phyloP scores from a whole-genome alignment of 2,329 filamentous ascomycete species.

The Cladosporium sp. region DNA sequence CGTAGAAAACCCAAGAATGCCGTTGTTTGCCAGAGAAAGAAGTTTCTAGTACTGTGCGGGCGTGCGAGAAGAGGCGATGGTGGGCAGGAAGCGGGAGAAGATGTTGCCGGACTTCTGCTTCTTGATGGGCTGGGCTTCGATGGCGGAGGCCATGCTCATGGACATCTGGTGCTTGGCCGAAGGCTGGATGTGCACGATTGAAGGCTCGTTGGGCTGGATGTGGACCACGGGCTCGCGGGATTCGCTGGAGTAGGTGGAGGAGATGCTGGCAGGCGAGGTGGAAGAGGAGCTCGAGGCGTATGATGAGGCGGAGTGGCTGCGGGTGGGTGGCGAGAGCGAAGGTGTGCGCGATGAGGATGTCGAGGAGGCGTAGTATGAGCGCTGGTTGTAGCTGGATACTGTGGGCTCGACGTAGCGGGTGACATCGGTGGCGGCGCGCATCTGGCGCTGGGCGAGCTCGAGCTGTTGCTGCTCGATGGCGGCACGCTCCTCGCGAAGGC shows the following conservation, averaged over 20 bases:
- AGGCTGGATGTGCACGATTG: slow-evolving; percentile 46
- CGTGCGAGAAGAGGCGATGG: slow-evolving; percentile 24
- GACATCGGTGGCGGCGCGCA: slow-evolving; percentile 24
- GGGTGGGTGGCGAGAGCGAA: slow-evolving; percentile 50
- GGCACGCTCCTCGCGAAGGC: slow-evolving; percentile 44
- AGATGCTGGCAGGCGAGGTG: slow-evolving; percentile 37
- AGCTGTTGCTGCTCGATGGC: slow-evolving; percentile 36
- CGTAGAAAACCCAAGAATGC: neutral
- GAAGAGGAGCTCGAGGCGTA: slow-evolving; percentile 37
- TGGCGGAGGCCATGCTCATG: slow-evolving; percentile 29
- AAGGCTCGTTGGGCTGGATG: slow-evolving; percentile 40
- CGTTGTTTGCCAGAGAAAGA: neutral
- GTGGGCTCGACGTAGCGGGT: slow-evolving; percentile 39
- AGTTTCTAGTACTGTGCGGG: slow-evolving; percentile 14
- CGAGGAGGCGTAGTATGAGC: slow-evolving; percentile 33
- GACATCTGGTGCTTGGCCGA: slow-evolving; percentile 30
- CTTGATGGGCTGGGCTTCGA: slow-evolving; percentile 36
- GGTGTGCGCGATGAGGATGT: slow-evolving; percentile 48
- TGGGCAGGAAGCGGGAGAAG: slow-evolving; percentile 40
- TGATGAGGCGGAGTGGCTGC: slow-evolving; percentile 40
- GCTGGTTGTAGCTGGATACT: slow-evolving; percentile 31
- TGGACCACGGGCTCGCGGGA: slow-evolving; percentile 33
- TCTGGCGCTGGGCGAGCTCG: slow-evolving; percentile 42
- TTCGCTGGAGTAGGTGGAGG: slow-evolving; percentile 36
- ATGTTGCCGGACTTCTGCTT: slow-evolving; percentile 40